Conservation (phyloP, 78 protist species). For the Polysphondylium violaceum region DNA sequence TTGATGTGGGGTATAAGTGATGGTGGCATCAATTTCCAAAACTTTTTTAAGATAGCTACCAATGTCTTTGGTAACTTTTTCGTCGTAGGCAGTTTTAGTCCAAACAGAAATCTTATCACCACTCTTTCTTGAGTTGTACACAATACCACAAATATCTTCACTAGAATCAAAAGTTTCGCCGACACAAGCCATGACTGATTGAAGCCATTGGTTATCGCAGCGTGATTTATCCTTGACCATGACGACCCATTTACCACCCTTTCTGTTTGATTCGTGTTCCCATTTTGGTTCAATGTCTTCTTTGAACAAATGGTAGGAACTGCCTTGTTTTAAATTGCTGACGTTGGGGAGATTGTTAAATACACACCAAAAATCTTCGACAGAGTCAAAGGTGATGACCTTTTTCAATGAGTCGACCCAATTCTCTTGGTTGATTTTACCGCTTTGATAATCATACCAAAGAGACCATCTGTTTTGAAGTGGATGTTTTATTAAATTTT, state of each 20-base stretch:
- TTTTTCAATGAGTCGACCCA: conserved; percentile 77
- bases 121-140: conserved; percentile 48
- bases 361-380: conserved; percentile 91
- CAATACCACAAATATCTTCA: conserved; percentile 82
- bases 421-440: conserved; percentile 68
- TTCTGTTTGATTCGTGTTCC: conserved; percentile 65
- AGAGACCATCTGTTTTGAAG: conserved; percentile 88
- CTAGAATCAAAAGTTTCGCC: conserved; percentile 78
- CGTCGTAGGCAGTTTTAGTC: conserved; percentile 66
- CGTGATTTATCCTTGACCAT: conserved; percentile 25
- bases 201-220: conserved; percentile 69
- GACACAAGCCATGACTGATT: conserved; percentile 75
- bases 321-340: conserved; percentile 42
- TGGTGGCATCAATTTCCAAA: conserved; percentile 30
- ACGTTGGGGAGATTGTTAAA: conserved; percentile 73
- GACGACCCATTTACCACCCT: conserved; percentile 79
- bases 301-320: conserved; percentile 74
- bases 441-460: conserved; percentile 89
- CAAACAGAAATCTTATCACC: conserved; percentile 77
- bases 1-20: conserved; percentile 24
- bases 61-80: conserved; percentile 61
- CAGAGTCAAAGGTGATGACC: conserved; percentile 84
- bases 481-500: conserved; percentile 85
- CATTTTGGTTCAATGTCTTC: conserved; percentile 82
- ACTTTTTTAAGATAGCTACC: conserved; percentile 36